Evolutionary conservation across 2,329 filamentous ascomycete genomes (phyloP).

Genomic region (Sporothrix pseudoabietina): DNA sequence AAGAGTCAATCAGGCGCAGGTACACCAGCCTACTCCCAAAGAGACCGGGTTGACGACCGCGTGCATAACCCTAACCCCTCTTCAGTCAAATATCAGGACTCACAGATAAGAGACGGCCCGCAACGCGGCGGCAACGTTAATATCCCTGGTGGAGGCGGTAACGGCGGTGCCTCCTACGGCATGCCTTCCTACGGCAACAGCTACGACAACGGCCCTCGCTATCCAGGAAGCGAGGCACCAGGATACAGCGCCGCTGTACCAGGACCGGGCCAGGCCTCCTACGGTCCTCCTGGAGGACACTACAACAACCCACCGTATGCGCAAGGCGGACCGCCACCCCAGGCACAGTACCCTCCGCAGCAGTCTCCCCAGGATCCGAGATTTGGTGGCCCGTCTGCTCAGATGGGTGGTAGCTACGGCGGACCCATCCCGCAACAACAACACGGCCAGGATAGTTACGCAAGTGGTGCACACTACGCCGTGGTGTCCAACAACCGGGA

Average conservation of each 20-base stretch:
- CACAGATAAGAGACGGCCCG: conserved; percentile 37
- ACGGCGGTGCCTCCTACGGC: conserved; percentile 13
- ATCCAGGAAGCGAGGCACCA: conserved; percentile 54
- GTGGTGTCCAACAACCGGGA: conserved; percentile 28
- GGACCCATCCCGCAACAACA: conserved; percentile 17
- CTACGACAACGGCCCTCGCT: conserved; percentile 50
- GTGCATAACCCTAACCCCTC: conserved; percentile 62
- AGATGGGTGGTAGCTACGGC: conserved; percentile 13
- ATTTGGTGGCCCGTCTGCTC: conserved; percentile 24
- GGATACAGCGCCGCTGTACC: conserved; percentile 48
- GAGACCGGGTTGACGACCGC: conserved; percentile 51
- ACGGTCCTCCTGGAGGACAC: conserved; percentile 21
- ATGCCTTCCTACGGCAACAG: conserved; percentile 26
- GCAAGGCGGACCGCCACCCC: conserved; percentile 21
- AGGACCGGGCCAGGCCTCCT: conserved; percentile 31
- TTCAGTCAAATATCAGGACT: conserved; percentile 60
- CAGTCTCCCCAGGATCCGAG: conserved; percentile 29
- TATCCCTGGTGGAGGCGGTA: conserved; percentile 6
- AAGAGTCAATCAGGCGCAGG: conserved; percentile 61
- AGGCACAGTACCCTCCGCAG: conserved; percentile 22
- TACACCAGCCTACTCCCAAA: conserved; percentile 53
- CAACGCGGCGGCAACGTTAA: conserved; percentile 34
- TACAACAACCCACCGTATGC: conserved; percentile 27
- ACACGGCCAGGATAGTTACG: conserved; percentile 31
- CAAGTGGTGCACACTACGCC: conserved; percentile 30